phyloP scores from a whole-genome alignment of 768 basidiomycete species.

The Tricholoma sp. region DNA sequence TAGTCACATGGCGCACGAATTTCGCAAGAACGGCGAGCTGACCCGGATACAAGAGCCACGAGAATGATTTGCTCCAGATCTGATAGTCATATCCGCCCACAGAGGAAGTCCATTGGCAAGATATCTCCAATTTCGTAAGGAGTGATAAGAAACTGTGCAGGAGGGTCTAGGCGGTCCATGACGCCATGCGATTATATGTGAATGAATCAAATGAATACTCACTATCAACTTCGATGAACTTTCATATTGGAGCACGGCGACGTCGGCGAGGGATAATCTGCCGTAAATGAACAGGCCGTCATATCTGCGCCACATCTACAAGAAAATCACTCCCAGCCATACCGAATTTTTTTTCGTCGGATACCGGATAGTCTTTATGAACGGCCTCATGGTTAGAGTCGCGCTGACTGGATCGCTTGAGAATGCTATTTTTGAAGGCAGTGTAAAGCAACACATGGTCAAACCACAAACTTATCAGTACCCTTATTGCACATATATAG shows the following conservation, averaged over 20 bases:
- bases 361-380: slow-evolving; percentile 1
- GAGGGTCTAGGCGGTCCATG: neutral
- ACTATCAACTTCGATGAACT: neutral
- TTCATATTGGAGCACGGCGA: neutral
- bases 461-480: neutral
- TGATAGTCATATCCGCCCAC: neutral
- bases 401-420: neutral
- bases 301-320: neutral
- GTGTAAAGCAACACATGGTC: neutral
- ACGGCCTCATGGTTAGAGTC: neutral
- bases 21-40: neutral
- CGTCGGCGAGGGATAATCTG: neutral
- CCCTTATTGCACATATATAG: neutral
- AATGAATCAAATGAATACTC: neutral
- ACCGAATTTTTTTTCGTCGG: neutral
- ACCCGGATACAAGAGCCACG: neutral
- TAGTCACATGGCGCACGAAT: neutral
- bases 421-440: neutral
- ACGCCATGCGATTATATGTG: neutral
- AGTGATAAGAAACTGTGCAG: neutral
- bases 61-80: neutral
- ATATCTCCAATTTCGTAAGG: neutral
- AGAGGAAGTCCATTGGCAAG: neutral
- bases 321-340: neutral
- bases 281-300: too few relatives aligned